phyloP scores from a whole-genome alignment of 164 flowering plant species.

The Litsea cubeba region DNA sequence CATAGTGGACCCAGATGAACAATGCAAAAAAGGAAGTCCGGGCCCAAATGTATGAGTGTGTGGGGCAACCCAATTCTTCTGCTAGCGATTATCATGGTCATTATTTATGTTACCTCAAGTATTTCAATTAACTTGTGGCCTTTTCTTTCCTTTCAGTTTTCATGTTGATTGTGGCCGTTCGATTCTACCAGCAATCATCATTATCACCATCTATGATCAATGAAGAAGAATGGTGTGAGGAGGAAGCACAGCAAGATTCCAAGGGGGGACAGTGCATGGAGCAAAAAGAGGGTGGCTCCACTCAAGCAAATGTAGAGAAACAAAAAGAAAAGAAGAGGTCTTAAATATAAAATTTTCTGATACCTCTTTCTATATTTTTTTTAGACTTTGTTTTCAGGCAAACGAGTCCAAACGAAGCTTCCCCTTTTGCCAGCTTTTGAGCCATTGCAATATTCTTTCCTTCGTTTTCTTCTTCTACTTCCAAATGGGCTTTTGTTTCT shows the following conservation, averaged over 20 bases:
- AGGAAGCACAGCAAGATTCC: slow-evolving; percentile 8
- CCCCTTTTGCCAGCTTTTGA: too few species aligned
- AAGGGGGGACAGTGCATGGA: not conserved
- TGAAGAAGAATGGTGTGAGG: slow-evolving; percentile 19
- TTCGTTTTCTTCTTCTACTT: too few species aligned
- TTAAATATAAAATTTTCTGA: slow-evolving; percentile 2
- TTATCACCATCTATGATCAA: not conserved
- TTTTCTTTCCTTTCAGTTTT: slow-evolving; percentile 36
- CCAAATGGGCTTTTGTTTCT: too few species aligned
- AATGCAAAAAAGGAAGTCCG: too few species aligned
- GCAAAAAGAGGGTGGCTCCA: slow-evolving; percentile 2
- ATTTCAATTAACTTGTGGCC: not conserved
- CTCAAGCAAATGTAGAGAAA: slow-evolving; percentile 8
- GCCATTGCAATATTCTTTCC: too few species aligned
- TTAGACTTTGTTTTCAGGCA: too few species aligned
- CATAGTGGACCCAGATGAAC: too few species aligned
- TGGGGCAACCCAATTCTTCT: too few species aligned
- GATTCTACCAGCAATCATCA: slow-evolving; percentile 42
- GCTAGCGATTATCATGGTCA: too few species aligned
- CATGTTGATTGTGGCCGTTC: slow-evolving; percentile 46
- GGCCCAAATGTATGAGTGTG: too few species aligned
- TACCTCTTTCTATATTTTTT: not conserved
- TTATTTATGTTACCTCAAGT: not conserved
- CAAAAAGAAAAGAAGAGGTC: slow-evolving; percentile 29
- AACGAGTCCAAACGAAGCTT: too few species aligned